phyloP scores from a whole-genome alignment of 2,329 filamentous ascomycete species.

The Emericellopsis atlantica region DNA sequence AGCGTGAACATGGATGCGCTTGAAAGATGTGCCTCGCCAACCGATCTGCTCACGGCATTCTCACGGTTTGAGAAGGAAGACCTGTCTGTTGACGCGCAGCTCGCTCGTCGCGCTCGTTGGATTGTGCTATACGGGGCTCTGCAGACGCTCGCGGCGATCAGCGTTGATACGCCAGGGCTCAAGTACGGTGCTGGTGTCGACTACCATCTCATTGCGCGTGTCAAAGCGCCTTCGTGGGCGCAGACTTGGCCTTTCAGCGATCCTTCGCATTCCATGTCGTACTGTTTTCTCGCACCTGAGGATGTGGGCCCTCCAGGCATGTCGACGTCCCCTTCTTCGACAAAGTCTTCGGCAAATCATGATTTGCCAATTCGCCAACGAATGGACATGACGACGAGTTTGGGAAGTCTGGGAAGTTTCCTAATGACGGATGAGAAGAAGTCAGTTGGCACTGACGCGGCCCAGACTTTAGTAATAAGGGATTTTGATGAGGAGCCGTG shows the following conservation, averaged over 20 bases:
- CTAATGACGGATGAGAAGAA: not conserved
- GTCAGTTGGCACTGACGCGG: not conserved
- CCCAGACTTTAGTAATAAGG: slow-evolving; percentile 1
- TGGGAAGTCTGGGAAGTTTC: too few relatives aligned
- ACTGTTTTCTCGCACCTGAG: slow-evolving; percentile 19
- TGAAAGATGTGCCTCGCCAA: slow-evolving; percentile 33
- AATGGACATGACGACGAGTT: too few relatives aligned
- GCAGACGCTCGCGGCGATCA: slow-evolving; percentile 45
- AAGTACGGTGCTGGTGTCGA: slow-evolving; percentile 37
- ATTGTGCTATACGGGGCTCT: slow-evolving; percentile 47
- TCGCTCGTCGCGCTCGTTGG: slow-evolving; percentile 47
- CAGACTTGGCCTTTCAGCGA: slow-evolving; percentile 17
- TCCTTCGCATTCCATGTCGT: slow-evolving; percentile 33
- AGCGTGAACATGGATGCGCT: slow-evolving; percentile 46
- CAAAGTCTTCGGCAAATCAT: not conserved
- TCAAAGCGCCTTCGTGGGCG: slow-evolving; percentile 44
- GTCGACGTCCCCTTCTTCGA: slow-evolving; percentile 18
- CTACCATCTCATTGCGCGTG: slow-evolving; percentile 43
- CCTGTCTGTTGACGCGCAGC: slow-evolving; percentile 37
- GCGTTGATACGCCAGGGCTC: slow-evolving; percentile 41
- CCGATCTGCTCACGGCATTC: slow-evolving; percentile 41
- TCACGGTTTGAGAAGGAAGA: slow-evolving; percentile 44
- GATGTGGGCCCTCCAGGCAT: too few relatives aligned
- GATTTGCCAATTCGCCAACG: not conserved
- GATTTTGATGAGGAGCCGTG: slow-evolving; percentile 6